Conservation (phyloP, 768 basidiomycete species). For the Stropharia rugosoannulata region DNA sequence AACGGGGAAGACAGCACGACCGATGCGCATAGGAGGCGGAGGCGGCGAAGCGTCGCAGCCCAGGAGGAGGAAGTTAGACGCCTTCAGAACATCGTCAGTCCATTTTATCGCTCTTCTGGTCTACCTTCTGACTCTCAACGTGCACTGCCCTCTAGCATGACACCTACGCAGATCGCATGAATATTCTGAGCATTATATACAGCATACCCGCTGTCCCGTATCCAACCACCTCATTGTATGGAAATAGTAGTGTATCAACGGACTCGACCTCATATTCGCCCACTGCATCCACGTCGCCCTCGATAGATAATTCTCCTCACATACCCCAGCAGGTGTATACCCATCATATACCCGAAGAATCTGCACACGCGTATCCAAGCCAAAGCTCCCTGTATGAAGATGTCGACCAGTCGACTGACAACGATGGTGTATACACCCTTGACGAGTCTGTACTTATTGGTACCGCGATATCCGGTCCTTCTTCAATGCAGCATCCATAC, state of each 20-base stretch:
- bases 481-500: conserved; percentile 49
- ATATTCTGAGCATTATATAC: conserved; percentile 87
- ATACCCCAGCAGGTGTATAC: conserved; percentile 33
- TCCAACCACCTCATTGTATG: conserved; percentile 53
- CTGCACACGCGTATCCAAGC: conserved; percentile 18
- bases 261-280: conserved; percentile 53
- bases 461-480: conserved; percentile 28
- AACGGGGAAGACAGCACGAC: conserved; percentile 80
- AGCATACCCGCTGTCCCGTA: conserved; percentile 78
- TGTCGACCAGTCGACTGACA: conserved; percentile 23
- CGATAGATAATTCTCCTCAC: conserved; percentile 46
- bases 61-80: conserved; percentile 89
- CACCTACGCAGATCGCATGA: conserved; percentile 93
- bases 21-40: conserved; percentile 56
- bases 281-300: conserved; percentile 45
- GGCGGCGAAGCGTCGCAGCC: conserved; percentile 80
- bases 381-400: conserved; percentile 17
- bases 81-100: conserved; percentile 82
- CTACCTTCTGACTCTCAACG: conserved; percentile 2
- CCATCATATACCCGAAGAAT: conserved; percentile 37
- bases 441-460: conserved; percentile 33
- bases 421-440: conserved; percentile 41
- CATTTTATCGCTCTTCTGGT: conserved; percentile 1
- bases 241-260: conserved; percentile 25
- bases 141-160: conserved; percentile 62